Evolutionary conservation across 805 yeast species (phyloP), one percentile per base, ranked within the genome.

Genomic region (Hagleromyces aurorensis): DNA sequence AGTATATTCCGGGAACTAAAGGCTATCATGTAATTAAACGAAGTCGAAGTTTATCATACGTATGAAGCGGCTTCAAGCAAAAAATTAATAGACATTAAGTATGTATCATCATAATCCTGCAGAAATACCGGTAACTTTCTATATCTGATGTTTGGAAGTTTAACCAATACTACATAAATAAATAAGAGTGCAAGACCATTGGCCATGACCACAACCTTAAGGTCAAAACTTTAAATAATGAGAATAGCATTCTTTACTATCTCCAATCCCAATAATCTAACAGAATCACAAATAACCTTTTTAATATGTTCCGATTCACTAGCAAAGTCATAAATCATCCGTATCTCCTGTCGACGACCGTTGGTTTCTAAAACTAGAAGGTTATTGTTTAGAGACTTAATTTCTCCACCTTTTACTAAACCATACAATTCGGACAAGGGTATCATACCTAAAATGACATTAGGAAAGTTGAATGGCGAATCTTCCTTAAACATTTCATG

Each of bases 361-460:
- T 36, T 39, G 13, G 45, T 44, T 29, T 40, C 55, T 36, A 30
- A 52, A 13, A 47, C 34, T 34, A 52, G 32, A 14, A 55, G 23
- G 6, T 39, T 41, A 13, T 41, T 40, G 19, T 50, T 47, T 11
- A 57, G 25, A 13, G 37, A 33, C 17, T 38, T 29, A 1, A 57
- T 37, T 11, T 43, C 41, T 3, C 59, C 61, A 8, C 41, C 34
- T 22, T 54, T 51, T 19, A 65, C 38, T 50, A 61, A 41, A 11
- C 56, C 55, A n/a, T 50, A 29, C 10, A 72, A 36, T 40, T 71
- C 75, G 54, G 55, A 44, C 17, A 71, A 27, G 1, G 78, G 74
- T 7, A 68, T 41, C 3, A 69, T 36, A 1, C 80, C 79, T 0
- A 78, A 76, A 2, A 65, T 44, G 3, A 72, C 69, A 7, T 44